These are phyloP conservation scores for Turritis glabra DNA, from an alignment of 345 rosid species.

Conservation along the genomic window DNA sequence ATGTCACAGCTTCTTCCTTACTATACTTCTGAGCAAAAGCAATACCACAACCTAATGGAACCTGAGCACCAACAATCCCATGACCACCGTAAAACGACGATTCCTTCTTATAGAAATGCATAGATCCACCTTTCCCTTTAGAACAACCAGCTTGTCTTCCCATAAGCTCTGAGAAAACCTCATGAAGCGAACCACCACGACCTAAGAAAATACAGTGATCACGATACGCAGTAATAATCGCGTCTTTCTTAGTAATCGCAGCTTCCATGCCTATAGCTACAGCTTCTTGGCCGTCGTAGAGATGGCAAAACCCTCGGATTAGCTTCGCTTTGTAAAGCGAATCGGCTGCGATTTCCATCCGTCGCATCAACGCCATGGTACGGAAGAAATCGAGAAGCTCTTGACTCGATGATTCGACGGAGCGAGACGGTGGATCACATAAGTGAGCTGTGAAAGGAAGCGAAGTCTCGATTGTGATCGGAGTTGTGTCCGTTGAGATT, in stretches of 20 bases:
- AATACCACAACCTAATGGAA: conserved; percentile 91
- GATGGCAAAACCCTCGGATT: conserved; percentile 95
- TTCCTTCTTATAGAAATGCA: conserved; percentile 95
- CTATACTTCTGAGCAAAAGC: conserved; percentile 95
- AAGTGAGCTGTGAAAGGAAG: conserved; percentile 78
- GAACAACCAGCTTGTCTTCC: conserved; percentile 89
- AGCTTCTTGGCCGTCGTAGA: conserved; percentile 98
- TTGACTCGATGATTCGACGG: conserved; percentile 62
- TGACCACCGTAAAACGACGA: conserved; percentile 86
- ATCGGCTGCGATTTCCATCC: conserved; percentile 97
- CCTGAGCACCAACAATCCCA: conserved; percentile 97
- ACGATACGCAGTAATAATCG: conserved; percentile 86
- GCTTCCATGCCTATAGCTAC: conserved; percentile 97
- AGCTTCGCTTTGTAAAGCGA: conserved; percentile 99
- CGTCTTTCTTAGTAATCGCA: conserved; percentile 79
- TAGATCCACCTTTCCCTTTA: conserved; percentile 91
- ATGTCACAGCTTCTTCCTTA: conserved; percentile 83
- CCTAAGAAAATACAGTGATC: conserved; percentile 86
- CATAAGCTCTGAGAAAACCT: conserved; percentile 89
- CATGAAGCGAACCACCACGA: conserved; percentile 78
- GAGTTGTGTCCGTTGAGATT: conserved; percentile 71
- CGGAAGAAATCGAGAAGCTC: conserved; percentile 82
- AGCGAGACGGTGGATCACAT: conserved; percentile 85
- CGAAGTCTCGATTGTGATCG: conserved; percentile 84
- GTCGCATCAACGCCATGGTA: conserved; percentile 86